A percentile compares a stretch with the other conserved stretches of the same genome.
These are phyloP conservation scores for Ceratobasidium sp. DNA, from an alignment of 1,284 basidiomycete genomes.

Conservation along the genomic window DNA sequence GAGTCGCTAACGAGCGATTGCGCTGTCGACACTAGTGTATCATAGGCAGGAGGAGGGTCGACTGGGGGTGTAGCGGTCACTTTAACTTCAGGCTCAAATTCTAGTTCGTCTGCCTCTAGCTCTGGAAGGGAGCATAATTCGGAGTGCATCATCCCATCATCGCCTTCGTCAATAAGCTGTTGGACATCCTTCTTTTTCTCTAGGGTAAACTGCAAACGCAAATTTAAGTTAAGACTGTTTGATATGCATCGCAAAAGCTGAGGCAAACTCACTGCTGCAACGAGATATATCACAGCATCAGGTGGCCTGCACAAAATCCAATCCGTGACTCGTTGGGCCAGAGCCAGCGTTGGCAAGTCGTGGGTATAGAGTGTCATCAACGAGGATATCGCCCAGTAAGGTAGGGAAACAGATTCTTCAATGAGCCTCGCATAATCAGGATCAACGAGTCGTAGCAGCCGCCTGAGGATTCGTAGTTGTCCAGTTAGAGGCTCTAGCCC, in stretches of 20 bases:
- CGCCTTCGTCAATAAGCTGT: conserved; percentile 67
- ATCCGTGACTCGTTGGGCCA: conserved; percentile 90
- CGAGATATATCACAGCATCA: conserved; percentile 81
- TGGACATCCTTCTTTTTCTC: conserved; percentile 68
- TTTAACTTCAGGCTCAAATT: neutral
- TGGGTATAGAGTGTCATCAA: conserved; percentile 92
- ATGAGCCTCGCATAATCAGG: conserved; percentile 73
- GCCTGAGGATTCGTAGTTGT: conserved; percentile 76
- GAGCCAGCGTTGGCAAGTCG: conserved; percentile 82
- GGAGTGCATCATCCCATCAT: conserved; percentile 83
- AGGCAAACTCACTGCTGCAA: conserved; percentile 71
- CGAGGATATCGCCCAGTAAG: conserved; percentile 90
- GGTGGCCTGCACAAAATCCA: conserved; percentile 86
- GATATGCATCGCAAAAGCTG: neutral
- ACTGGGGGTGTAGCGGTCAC: neutral
- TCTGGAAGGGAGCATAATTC: conserved; percentile 77
- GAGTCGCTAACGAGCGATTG: conserved; percentile 5
- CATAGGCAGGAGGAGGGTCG: neutral
- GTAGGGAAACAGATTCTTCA: conserved; percentile 74
- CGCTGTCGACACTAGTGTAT: neutral
- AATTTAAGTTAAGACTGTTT: conserved; percentile 3
- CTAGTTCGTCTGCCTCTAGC: conserved; percentile 57
- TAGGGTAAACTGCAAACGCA: conserved; percentile 65
- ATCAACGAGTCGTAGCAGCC: conserved; percentile 75
- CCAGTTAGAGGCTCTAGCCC: conserved; percentile 88